Percentiles rank a stretch among this genome's conserved stretches.
phyloP scores from a whole-genome alignment of 441 rosid genomes.

The Adansonia gregorii region DNA sequence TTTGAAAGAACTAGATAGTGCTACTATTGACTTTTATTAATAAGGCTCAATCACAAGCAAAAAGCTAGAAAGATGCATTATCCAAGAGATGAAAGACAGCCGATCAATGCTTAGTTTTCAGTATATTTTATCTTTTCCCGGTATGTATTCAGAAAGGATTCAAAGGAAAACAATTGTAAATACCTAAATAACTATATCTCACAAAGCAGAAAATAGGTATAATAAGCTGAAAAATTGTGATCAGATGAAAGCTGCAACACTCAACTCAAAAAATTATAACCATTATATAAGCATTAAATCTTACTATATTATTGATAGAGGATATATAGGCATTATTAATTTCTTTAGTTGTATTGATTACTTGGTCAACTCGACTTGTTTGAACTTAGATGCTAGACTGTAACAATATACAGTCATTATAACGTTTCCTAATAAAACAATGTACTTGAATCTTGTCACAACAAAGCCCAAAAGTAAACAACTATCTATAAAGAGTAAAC shows the following conservation, averaged over 20 bases:
- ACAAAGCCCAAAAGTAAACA: constrained; percentile 20
- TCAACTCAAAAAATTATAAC: constrained; percentile 11
- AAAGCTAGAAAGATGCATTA: not conserved
- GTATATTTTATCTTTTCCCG: constrained; percentile 6
- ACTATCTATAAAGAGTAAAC: constrained; percentile 37
- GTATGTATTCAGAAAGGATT: not conserved
- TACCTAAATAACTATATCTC: not conserved
- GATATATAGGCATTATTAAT: constrained; percentile 6
- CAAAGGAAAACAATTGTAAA: not conserved
- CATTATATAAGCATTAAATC: constrained; percentile 4
- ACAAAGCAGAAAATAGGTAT: constrained; percentile 3
- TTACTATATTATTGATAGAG: not conserved
- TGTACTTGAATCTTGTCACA: constrained; percentile 17
- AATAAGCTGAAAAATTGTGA: not conserved
- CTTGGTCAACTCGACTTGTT: not conserved
- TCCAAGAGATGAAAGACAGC: constrained; percentile 1
- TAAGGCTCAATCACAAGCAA: constrained; percentile 1
- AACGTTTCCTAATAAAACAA: not conserved
- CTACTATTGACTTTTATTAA: not conserved
- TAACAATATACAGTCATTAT: not conserved
- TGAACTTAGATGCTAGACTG: not conserved
- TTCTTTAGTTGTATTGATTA: not conserved
- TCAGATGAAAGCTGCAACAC: constrained; percentile 10
- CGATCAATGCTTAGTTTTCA: not conserved
- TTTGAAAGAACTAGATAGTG: constrained; percentile 9